Evolutionary conservation across 225 moss, liverwort and hornwort genomes (phyloP).

Genomic region (Thuidium tamariscinum): DNA sequence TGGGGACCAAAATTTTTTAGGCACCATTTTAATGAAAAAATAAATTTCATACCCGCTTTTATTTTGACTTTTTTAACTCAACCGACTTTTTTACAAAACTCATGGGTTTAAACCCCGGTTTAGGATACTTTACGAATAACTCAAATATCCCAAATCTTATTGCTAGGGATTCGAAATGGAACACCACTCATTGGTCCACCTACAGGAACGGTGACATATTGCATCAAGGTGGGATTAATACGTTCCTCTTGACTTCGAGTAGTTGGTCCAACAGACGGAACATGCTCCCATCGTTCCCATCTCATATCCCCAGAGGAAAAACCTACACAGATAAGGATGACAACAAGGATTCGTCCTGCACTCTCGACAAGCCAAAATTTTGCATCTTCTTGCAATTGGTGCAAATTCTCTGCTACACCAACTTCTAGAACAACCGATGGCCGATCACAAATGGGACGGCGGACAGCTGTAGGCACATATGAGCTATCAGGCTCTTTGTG

Average conservation of each 20-base stretch:
- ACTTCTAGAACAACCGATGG: not conserved
- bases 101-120: too few species aligned
- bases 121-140: too few species aligned
- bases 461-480: accelerated
- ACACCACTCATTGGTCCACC: not conserved
- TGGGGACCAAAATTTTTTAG: too few species aligned
- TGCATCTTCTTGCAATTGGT: not conserved
- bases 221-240: not conserved
- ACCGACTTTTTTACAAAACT: too few species aligned
- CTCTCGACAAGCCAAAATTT: accelerated
- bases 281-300: not conserved
- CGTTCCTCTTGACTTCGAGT: accelerated
- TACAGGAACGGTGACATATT: accelerated
- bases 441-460: accelerated
- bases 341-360: accelerated
- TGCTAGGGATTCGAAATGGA: not conserved
- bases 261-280: accelerated
- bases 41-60: too few species aligned
- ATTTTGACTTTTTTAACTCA: too few species aligned
- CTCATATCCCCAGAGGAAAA: not conserved
- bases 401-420: not conserved
- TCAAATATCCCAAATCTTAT: not conserved
- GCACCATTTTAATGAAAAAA: too few species aligned
- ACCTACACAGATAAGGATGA: not conserved
- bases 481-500: not conserved